phyloP scores from a whole-genome alignment of 148 eudicot species.

The Silene conica region DNA sequence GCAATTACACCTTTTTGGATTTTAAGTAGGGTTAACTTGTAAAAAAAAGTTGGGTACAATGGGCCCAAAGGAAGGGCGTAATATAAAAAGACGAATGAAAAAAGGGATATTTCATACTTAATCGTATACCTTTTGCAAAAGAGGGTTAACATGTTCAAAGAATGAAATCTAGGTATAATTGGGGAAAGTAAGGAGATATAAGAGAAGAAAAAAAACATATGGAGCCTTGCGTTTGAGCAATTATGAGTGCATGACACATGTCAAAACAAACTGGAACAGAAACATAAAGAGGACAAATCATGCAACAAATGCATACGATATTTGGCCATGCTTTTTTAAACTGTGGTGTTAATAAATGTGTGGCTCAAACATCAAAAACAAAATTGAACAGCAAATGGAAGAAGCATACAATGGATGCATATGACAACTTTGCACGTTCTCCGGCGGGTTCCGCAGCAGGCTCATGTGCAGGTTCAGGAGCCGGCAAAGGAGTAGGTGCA shows the following conservation, averaged over 20 bases:
- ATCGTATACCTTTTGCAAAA: neutral
- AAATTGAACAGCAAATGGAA: neutral
- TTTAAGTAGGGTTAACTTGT: neutral
- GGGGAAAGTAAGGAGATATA: neutral
- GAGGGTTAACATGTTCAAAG: neutral
- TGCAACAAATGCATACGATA: neutral
- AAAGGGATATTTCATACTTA: neutral
- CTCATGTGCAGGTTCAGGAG: slow-evolving; percentile 37
- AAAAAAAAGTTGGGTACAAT: neutral
- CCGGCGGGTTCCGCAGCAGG: slow-evolving; percentile 20
- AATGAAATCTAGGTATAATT: neutral
- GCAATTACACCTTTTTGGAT: neutral
- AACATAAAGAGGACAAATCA: neutral
- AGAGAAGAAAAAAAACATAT: neutral
- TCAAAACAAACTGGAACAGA: neutral
- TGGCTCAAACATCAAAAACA: neutral
- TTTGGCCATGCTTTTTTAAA: neutral
- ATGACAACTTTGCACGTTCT: slow-evolving; percentile 56
- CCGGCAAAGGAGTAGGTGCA: slow-evolving; percentile 16
- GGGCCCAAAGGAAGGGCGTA: neutral
- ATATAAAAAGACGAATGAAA: neutral
- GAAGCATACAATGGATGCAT: slow-evolving; percentile 81
- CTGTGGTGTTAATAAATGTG: neutral
- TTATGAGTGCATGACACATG: neutral
- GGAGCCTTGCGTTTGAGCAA: neutral